These are phyloP conservation scores for Sclerotinia trifoliorum DNA, from an alignment of 2,329 filamentous ascomycete species.

Conservation along the genomic window DNA sequence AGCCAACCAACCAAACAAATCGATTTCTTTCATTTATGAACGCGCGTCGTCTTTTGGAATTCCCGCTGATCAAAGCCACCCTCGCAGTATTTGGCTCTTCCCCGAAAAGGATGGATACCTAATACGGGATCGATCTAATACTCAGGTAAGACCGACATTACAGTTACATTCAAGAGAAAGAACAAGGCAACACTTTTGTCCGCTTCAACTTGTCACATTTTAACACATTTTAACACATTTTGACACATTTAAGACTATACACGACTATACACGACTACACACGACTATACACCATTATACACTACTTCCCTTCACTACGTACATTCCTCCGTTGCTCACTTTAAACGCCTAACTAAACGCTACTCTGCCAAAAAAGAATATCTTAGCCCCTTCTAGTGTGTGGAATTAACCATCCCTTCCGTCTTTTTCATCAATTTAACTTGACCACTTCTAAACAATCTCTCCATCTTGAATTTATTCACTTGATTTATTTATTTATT, in stretches of 20 bases:
- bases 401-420: neutral
- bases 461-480: neutral
- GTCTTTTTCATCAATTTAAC: slow-evolving; percentile 1
- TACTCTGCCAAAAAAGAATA: neutral
- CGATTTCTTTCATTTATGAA: neutral
- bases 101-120: too few species aligned
- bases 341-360: neutral
- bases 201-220: too few species aligned
- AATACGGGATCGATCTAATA: too few species aligned
- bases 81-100: too few species aligned
- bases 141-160: too few species aligned
- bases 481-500: neutral
- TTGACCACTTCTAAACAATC: neutral
- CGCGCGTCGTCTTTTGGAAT: slow-evolving; percentile 3
- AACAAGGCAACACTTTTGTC: too few species aligned
- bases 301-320: neutral
- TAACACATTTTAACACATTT: too few species aligned
- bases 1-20: neutral
- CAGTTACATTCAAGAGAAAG: too few species aligned
- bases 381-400: neutral
- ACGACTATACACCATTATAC: too few species aligned
- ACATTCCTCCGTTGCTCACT: too few species aligned
- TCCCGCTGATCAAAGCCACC: slow-evolving; percentile 14
- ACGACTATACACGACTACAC: too few species aligned
- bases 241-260: too few species aligned